Conservation (phyloP, 306 rosid genomes). For the Lablab purpureus region DNA sequence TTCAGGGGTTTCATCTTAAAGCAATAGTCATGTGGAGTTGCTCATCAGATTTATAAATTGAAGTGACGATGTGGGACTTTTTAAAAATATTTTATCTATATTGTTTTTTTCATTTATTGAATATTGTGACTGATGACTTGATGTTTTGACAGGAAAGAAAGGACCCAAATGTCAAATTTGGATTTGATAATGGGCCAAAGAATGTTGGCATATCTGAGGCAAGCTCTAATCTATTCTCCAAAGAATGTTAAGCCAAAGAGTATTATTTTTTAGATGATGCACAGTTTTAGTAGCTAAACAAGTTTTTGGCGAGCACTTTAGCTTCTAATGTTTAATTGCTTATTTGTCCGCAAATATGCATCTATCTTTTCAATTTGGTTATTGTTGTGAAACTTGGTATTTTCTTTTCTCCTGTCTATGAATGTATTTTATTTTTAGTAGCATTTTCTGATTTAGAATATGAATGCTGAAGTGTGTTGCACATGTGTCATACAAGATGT, state of each 20-base stretch:
- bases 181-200: constrained; percentile 62
- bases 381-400: constrained; percentile 19
- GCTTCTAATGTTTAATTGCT: not conserved
- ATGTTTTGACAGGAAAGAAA: constrained; percentile 61
- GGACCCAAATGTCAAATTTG: constrained; percentile 70
- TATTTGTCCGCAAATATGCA: constrained; percentile 34
- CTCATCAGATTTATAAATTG: not conserved
- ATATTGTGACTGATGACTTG: constrained; percentile 35
- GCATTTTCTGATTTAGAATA: constrained; percentile 26
- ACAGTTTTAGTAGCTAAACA: constrained; percentile 7
- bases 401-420: constrained; percentile 15
- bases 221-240: constrained; percentile 46
- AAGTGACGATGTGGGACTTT: not conserved
- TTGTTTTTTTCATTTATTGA: constrained; percentile 7
- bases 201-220: constrained; percentile 83
- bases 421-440: not conserved
- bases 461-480: constrained; percentile 30
- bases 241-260: no score
- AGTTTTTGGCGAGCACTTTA: not conserved
- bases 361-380: constrained; percentile 14
- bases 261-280: constrained; percentile 39
- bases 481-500: constrained; percentile 19
- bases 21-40: not conserved
- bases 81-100: not conserved
- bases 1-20: not conserved